A percentile compares a stretch with the other conserved stretches of the same genome.
Evolutionary conservation across 2,329 filamentous ascomycete species (phyloP).

Genomic region (Lachnellula hyalina): DNA sequence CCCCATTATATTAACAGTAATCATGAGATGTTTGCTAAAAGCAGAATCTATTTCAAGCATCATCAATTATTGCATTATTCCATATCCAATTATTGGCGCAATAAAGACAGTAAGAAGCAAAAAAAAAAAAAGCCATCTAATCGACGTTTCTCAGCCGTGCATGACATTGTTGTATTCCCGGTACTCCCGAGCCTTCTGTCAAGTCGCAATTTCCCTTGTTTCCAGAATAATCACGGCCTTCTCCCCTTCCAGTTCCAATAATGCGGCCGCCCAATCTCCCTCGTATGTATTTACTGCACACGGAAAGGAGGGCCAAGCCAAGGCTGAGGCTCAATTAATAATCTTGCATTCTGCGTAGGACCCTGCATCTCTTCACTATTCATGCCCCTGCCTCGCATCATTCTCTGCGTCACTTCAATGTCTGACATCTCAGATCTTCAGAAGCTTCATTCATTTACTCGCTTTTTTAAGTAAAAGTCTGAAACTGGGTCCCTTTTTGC

Average conservation of each 20-base stretch:
- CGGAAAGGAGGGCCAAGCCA: not conserved
- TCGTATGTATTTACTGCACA: too few relatives aligned
- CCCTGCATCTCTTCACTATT: not conserved
- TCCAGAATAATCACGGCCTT: not conserved
- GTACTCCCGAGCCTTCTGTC: constrained; percentile 1
- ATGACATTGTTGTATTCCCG: not conserved
- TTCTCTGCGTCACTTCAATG: constrained; percentile 7
- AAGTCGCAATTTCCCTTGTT: not conserved
- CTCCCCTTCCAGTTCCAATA: not conserved
- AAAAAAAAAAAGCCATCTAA: too few relatives aligned
- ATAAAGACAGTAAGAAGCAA: too few relatives aligned
- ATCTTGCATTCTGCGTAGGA: not conserved
- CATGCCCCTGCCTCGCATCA: constrained; percentile 9
- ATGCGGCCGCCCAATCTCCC: not conserved
- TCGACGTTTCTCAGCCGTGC: constrained; percentile 9
- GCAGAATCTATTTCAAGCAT: not conserved
- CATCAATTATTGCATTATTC: too few relatives aligned
- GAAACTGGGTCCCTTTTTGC: too few relatives aligned
- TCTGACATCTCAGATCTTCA: not conserved
- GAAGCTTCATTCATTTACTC: not conserved
- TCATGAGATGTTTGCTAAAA: not conserved
- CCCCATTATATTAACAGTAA: constrained; percentile 1
- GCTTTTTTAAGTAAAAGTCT: too few relatives aligned
- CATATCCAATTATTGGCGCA: too few relatives aligned
- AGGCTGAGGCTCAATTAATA: constrained; percentile 14